phyloP scores from a whole-genome alignment of 2,329 filamentous ascomycete species.

The Corniculantispora saksenae region DNA sequence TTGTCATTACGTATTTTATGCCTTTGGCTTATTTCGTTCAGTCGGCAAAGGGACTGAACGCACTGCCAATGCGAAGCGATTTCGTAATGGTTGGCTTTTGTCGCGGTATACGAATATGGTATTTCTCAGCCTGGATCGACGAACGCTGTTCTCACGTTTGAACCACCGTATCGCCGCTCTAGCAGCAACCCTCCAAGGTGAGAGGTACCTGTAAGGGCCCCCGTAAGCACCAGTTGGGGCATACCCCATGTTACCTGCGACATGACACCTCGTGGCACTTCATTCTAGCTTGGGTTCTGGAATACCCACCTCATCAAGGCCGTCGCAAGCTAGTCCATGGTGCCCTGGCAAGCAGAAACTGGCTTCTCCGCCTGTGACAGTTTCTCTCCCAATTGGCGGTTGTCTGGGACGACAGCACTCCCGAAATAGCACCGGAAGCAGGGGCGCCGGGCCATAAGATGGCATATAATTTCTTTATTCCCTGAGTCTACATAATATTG shows the following conservation, averaged over 20 bases:
- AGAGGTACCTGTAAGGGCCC: not conserved
- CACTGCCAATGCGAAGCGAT: not conserved
- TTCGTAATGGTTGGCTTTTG: not conserved
- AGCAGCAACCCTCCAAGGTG: not conserved
- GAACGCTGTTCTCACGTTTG: not conserved
- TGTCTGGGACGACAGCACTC: not conserved
- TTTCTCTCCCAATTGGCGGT: no score
- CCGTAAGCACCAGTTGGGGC: not conserved
- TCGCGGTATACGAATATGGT: not conserved
- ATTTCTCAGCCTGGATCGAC: not conserved
- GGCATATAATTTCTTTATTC: not conserved
- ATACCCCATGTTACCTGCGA: not conserved
- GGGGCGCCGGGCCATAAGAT: not conserved
- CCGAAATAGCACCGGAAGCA: not conserved
- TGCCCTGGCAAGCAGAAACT: no score
- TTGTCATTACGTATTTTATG: no score
- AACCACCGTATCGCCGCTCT: no score
- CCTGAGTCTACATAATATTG: not conserved
- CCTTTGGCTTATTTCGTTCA: no score
- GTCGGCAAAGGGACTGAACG: no score
- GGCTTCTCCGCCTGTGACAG: no score
- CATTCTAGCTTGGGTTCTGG: not conserved
- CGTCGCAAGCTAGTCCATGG: not conserved
- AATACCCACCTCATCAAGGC: not conserved
- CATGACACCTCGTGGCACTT: not conserved